Conservation (phyloP, 352 stramenopile species). For the Phytopythium montanum region DNA sequence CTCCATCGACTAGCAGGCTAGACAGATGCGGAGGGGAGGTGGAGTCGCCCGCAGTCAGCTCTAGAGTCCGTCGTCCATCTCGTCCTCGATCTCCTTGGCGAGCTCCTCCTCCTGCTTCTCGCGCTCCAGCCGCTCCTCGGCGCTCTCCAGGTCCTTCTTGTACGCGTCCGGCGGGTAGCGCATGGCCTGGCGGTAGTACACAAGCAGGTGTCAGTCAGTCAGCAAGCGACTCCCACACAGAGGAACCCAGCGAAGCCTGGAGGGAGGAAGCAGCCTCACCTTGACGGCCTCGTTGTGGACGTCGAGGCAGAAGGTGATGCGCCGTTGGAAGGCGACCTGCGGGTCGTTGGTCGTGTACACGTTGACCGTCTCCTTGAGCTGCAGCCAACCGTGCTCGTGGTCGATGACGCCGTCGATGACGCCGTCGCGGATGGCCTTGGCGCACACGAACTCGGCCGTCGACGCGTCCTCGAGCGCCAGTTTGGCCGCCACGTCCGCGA, state of each 20-base stretch:
- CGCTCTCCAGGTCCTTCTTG: constrained; percentile 95
- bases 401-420: constrained; percentile 98
- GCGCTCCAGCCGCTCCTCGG: constrained; percentile 88
- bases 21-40: background rate
- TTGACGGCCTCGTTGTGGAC: constrained; percentile 99
- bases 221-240: background rate
- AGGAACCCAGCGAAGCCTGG: background rate
- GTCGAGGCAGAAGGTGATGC: constrained; percentile 98
- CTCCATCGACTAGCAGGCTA: background rate
- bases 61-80: constrained; percentile 93
- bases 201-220: background rate
- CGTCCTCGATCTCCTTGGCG: constrained; percentile 96
- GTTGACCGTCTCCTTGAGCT: constrained; percentile 85
- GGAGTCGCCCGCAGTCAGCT: background rate
- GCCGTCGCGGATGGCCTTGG: constrained; percentile 97
- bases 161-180: constrained; percentile 97
- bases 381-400: constrained; percentile 93
- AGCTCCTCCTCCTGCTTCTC: constrained; percentile 94
- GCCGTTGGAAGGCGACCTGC: constrained; percentile 93
- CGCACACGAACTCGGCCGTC: constrained; percentile 97
- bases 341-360: constrained; percentile 94
- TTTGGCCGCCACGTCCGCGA: constrained; percentile 92
- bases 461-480: constrained; percentile 91
- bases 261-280: constrained; percentile 13
- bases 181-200: constrained; percentile 67